Conservation (phyloP, 108 stramenopile species). For the Schizochytrium sp. region DNA sequence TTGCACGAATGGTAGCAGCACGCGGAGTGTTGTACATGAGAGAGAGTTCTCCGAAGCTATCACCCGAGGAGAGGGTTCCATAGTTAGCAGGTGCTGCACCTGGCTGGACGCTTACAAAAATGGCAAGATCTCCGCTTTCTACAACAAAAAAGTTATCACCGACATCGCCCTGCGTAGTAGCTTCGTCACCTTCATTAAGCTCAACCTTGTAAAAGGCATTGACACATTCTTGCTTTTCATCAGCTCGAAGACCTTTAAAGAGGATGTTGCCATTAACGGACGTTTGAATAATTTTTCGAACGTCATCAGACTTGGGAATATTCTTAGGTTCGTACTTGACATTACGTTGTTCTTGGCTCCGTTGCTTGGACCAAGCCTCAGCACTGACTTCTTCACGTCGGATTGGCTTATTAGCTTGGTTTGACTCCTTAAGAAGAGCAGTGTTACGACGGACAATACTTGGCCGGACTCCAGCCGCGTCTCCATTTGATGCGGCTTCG, state of each 20-base stretch:
- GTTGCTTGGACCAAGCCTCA: slow-evolving; percentile 49
- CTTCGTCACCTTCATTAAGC: slow-evolving; percentile 65
- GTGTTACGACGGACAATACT: slow-evolving; percentile 33
- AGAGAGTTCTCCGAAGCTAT: slow-evolving; percentile 85
- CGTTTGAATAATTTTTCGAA: slow-evolving; percentile 67
- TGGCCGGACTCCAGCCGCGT: background rate
- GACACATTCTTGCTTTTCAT: slow-evolving; percentile 74
- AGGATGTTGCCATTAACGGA: slow-evolving; percentile 74
- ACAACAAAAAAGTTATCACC: slow-evolving; percentile 81
- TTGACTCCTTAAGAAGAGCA: background rate
- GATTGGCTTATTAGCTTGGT: background rate
- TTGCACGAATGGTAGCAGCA: slow-evolving; percentile 87
- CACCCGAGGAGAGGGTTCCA: slow-evolving; percentile 63
- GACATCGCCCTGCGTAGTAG: slow-evolving; percentile 79
- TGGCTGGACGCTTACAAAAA: slow-evolving; percentile 68
- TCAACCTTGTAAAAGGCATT: slow-evolving; percentile 72
- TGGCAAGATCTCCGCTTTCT: slow-evolving; percentile 76
- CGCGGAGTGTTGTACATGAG: slow-evolving; percentile 88
- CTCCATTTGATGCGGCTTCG: background rate
- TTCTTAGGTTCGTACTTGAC: slow-evolving; percentile 69
- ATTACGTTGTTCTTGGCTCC: background rate
- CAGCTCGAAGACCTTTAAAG: slow-evolving; percentile 74
- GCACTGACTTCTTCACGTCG: slow-evolving; percentile 51
- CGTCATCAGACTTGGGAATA: slow-evolving; percentile 70
- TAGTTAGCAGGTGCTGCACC: slow-evolving; percentile 27